Evolutionary conservation across 2,329 filamentous ascomycete species (phyloP), one percentile per base, ranked within the genome.

Genomic region (Pyrenophora seminiperda): DNA sequence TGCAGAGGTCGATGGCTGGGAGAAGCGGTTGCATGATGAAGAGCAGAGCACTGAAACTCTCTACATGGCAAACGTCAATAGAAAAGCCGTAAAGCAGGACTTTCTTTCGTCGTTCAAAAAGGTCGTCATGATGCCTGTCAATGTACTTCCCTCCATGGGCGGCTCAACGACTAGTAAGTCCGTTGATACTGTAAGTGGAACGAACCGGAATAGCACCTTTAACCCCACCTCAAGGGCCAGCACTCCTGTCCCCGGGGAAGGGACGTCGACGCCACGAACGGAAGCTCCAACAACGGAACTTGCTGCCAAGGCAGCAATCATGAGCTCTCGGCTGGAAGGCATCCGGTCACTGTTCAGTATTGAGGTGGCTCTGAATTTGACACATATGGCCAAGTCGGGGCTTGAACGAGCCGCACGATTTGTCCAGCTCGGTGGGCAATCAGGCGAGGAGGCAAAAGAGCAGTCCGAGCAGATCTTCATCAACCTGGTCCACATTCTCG

Each of bases 101-200:
- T 99, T 99, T 65, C 71, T 99, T 54, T 94, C 87, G 37, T 96
- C 92, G 0, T 99, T 99, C 79, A 97, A 91, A 69, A 97, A 97
- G 73, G 94, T 99, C 7, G 90, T 99, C 58, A 97, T 99, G 92
- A 95, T 96, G 86, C 94, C 94, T 2, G 93, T 99, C 40, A 96
- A 90, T 43, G 93, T 91, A 7, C 78, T 97, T 3, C 90, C 91
- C 1, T 86, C 83, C 38, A 83, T 90, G 56, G 68, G 68, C 17
- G 59, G 66, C 13, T 63, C 67, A 6, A 59, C 57, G 31, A 43
- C 78, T 14, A 69, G 68, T 34, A 79, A 73, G 54, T 63, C 73
- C 17, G 53, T 68, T n/a, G 41, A 60, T 9, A 50, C 51, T 22
- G 41, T 53, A 15, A 47, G 62, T 13, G 53, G 56, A 6, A 46